phyloP scores from a whole-genome alignment of 139 green algal species.

The Pleodorina starrii region DNA sequence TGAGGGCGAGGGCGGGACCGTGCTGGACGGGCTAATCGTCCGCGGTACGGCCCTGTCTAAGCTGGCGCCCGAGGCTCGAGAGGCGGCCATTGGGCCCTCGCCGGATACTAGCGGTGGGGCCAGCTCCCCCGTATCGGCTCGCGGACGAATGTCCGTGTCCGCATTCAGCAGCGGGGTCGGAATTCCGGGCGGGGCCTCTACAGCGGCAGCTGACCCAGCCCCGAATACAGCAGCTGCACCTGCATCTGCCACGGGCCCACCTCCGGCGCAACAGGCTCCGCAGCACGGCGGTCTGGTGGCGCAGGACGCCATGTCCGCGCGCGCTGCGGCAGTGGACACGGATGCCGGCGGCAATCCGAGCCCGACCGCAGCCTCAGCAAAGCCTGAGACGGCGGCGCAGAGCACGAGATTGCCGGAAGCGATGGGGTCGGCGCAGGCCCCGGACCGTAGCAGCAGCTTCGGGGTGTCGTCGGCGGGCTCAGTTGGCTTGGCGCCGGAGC shows the following conservation, averaged over 20 bases:
- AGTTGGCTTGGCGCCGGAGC: background rate
- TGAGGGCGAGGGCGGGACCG: constrained; percentile 7
- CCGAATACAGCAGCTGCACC: background rate
- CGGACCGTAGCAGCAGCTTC: background rate
- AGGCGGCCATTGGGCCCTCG: constrained; percentile 33
- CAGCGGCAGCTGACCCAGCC: background rate
- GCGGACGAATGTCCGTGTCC: background rate
- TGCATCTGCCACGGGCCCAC: background rate
- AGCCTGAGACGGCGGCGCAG: background rate
- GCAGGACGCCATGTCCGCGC: background rate
- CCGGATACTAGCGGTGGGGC: background rate
- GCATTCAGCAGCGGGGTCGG: background rate
- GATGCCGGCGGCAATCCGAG: no score
- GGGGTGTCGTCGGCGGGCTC: background rate
- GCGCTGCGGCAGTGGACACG: background rate
- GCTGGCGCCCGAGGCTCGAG: background rate
- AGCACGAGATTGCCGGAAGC: background rate
- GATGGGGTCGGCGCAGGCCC: background rate
- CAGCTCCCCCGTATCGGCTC: background rate
- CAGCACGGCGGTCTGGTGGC: background rate
- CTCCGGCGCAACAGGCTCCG: background rate
- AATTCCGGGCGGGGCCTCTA: background rate
- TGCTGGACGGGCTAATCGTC: constrained; percentile 28
- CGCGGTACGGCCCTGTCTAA: constrained; percentile 19
- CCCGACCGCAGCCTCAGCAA: no score